Evolutionary conservation across 768 basidiomycete species (phyloP).

Genomic region (Tulasnella sp.): DNA sequence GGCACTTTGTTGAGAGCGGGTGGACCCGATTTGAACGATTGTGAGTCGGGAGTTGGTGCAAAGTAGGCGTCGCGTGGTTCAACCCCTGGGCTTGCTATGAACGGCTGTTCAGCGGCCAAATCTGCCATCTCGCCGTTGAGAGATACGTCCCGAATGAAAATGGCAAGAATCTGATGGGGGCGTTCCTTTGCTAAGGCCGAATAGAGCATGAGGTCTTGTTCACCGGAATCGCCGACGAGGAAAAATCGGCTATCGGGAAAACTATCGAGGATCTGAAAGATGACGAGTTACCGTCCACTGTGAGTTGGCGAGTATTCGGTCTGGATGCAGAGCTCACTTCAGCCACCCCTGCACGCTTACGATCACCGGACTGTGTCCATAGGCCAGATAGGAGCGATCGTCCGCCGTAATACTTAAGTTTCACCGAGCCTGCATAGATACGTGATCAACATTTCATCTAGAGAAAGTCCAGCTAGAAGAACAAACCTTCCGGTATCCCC

Average conservation of each 20-base stretch:
- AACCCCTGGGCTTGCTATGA: no score
- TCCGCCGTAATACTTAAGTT: slow-evolving; percentile 63
- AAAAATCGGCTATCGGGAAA: slow-evolving; percentile 69
- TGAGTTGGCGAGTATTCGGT: background rate
- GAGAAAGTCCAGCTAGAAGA: background rate
- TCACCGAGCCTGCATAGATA: slow-evolving; percentile 46
- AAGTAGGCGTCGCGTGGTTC: no score
- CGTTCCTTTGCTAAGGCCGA: slow-evolving; percentile 57
- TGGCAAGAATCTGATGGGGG: slow-evolving; percentile 50
- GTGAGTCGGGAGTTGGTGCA: no score
- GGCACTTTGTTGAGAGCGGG: no score
- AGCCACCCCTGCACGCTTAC: slow-evolving; percentile 71
- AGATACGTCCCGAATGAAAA: slow-evolving; percentile 73
- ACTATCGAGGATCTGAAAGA: slow-evolving; percentile 38
- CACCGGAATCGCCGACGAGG: slow-evolving; percentile 84
- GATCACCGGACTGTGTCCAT: slow-evolving; percentile 58
- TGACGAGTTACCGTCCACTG: background rate
- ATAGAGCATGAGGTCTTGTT: slow-evolving; percentile 92
- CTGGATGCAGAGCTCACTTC: slow-evolving; percentile 30
- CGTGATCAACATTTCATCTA: background rate
- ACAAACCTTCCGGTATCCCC: slow-evolving; percentile 48
- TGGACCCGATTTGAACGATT: no score
- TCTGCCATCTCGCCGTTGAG: no score
- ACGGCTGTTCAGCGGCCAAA: no score
- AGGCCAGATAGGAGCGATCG: slow-evolving; percentile 74